A percentile compares a stretch with the other conserved stretches of the same genome.
These are phyloP conservation scores for Canavalia gladiata DNA, from an alignment of 306 rosid genomes.

Conservation along the genomic window DNA sequence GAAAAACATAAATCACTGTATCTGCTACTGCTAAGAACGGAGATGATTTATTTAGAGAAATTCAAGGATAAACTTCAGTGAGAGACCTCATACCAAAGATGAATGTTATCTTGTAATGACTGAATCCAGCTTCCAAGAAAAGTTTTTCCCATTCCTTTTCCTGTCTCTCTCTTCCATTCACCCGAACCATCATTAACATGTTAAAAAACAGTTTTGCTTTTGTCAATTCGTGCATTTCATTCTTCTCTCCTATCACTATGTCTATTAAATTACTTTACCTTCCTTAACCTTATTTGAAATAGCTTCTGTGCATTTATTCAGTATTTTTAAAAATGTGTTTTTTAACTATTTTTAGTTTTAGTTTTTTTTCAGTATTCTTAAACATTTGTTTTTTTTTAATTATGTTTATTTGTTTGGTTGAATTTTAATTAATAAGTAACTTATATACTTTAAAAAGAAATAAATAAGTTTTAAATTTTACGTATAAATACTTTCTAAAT, in stretches of 20 bases:
- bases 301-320: constrained; percentile 61
- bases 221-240: constrained; percentile 42
- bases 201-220: constrained; percentile 55
- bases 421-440: too few species aligned
- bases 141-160: constrained; percentile 67
- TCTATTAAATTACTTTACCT: constrained; percentile 66
- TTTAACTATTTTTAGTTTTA: too few species aligned
- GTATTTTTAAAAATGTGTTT: too few species aligned
- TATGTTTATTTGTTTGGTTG: too few species aligned
- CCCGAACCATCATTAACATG: constrained; percentile 60
- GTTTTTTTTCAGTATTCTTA: too few species aligned
- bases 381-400: too few species aligned
- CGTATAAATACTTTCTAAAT: too few species aligned
- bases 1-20: not conserved
- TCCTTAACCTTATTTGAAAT: constrained; percentile 48
- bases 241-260: constrained; percentile 55
- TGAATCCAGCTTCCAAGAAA: constrained; percentile 63
- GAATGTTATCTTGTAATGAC: constrained; percentile 54
- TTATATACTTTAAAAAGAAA: too few species aligned
- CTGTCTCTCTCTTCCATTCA: constrained; percentile 58
- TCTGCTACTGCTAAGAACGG: not conserved
- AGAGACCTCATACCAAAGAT: constrained; percentile 60
- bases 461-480: too few species aligned
- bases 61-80: constrained; percentile 47
- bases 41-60: constrained; percentile 38